Evolutionary conservation across 1,139 yeast genomes (phyloP), one percentile per base, ranked within the genome.

Genomic region (Arxiozyma slooffiae): DNA sequence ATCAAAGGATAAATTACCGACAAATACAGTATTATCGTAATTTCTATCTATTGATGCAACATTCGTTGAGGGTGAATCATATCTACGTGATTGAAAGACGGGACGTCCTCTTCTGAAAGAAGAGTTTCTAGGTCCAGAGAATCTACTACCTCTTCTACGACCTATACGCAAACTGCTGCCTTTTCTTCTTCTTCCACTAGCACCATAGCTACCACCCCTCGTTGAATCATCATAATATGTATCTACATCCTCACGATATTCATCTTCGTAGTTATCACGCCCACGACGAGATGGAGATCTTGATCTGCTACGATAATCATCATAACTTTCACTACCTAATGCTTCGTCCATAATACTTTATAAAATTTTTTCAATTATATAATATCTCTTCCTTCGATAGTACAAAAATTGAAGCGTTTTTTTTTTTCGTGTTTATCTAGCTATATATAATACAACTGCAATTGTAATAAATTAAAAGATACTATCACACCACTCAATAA

Each of bases 1-100:
- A 50, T 78, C 80, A 60, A 78, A 85, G 8, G 92, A 87, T 52
- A 85, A 72, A 62, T 85, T 85, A 7, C 92, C 90, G 47, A 85
- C 76, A 63, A 85, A 85, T 48, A 84, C 72, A 53, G 87, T 81
- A 63, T 83, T 82, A 50, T 76, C 79, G 62, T 81, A 82, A 66
- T 82, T 80, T 68, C 92, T 76, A 53, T 79, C 82, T n/a, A 41
- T 23, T 21, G 48, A 43, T n/a, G 48, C 50, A 26, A 22, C 37
- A n/a, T 30, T 30, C 14, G 36, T 30, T 30, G n/a, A 7, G 2
- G 36, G 36, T 30, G 36, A n/a, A 6, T 30, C 36, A 11, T 30
- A 30, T 11, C 14, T 30, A 30, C 36, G n/a, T 11, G n/a, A 2
- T 14, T 30, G 36, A 26, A 59, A 60, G 16, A 67, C 62, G 43